Evolutionary conservation across 352 stramenopile genomes (phyloP), one percentile per base, ranked within the genome.

Genomic region (Pythium brassicae): DNA sequence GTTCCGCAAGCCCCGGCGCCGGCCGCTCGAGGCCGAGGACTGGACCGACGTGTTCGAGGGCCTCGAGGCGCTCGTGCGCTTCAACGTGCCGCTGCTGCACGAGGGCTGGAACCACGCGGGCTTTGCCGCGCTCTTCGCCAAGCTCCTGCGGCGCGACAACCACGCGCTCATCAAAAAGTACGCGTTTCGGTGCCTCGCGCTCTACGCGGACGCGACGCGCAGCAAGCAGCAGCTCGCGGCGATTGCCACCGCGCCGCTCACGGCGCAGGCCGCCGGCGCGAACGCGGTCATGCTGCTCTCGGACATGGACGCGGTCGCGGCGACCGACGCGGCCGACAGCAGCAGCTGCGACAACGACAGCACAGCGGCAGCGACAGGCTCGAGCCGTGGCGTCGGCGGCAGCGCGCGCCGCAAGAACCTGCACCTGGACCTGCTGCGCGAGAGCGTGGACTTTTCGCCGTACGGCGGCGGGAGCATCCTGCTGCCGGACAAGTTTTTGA

Each of bases 91-190:
- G 26, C 59, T 83, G 22, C 72, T 95, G 45, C 69, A 83, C 45
- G 83, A 90, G 3, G 86, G 83, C 1, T 95, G 86, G 86, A 87
- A 93, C 61, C 84, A 80, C 55, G 83, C 86, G 43, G 78, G 82
- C 1, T 83, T 95, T 49, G 82, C 85, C 2, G 71, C 88, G 62
- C 74, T 95, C 14, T 94, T 95, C 57, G 68, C 78, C 26, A 95
- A 95, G 66, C 59, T 95, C 35, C 71, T 94, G 23, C 86, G 89
- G 61, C 68, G 79, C 55, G 86, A 94, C 59, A 94, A 95, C 72
- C 82, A 94, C 55, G 71, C 82, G 7, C 81, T 93, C 37, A 94
- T 95, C 64, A 95, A 94, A 61, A 94, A 95, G 55, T 95, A 95
- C 60, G 85, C 85, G 6, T 95, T 95, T 61, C 72, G 85, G 2